Conservation (phyloP, 805 yeast species). For the Candida ascalaphidarum region DNA sequence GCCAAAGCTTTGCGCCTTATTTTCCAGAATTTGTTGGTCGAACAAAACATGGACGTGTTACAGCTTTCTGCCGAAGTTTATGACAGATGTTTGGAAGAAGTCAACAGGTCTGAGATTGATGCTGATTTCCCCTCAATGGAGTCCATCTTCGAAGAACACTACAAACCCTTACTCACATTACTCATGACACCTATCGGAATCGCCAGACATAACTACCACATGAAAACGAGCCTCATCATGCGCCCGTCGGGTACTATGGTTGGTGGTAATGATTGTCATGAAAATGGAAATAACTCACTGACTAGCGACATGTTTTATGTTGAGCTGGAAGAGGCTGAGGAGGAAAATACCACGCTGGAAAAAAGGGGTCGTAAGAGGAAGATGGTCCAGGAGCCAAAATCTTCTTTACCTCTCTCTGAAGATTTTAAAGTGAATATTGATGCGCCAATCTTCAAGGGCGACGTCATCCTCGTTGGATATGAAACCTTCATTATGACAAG, state of each 20-base stretch:
- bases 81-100: constrained; percentile 42
- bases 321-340: constrained; percentile 6
- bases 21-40: constrained; percentile 82
- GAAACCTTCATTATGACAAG: constrained; percentile 71
- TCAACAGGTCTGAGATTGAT: constrained; percentile 17
- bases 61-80: constrained; percentile 57
- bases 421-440: constrained; percentile 77
- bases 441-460: constrained; percentile 88
- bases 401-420: constrained; percentile 47
- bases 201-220: constrained; percentile 76
- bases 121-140: constrained; percentile 34
- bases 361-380: constrained; percentile 45
- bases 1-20: constrained; percentile 65
- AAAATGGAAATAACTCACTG: background rate
- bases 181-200: constrained; percentile 93
- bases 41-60: constrained; percentile 73
- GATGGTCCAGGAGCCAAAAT: too few relatives aligned
- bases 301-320: constrained; percentile 3
- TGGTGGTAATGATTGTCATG: background rate
- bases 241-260: constrained; percentile 62
- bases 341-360: constrained; percentile 6
- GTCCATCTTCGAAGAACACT: constrained; percentile 45
- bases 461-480: constrained; percentile 73
- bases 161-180: constrained; percentile 53
- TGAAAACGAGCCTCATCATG: constrained; percentile 68